Percentiles rank a stretch among this genome's conserved stretches.
Evolutionary conservation across 192 early-diverging fungal species (phyloP).

Genomic region (Mortierella antarctica): DNA sequence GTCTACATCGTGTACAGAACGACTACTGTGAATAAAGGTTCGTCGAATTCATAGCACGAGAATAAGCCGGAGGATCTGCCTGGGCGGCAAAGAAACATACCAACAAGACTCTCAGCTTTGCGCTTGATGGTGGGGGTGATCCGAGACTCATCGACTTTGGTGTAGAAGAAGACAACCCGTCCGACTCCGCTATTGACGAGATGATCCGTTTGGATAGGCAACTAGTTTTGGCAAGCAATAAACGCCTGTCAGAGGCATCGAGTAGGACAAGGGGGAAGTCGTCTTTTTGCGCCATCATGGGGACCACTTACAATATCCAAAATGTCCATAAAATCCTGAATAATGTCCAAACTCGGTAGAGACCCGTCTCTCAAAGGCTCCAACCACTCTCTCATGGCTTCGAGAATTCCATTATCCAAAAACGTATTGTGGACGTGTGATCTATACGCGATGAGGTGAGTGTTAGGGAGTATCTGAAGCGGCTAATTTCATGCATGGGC

Average conservation of each 20-base stretch:
- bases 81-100: conserved; percentile 41
- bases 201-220: conserved; percentile 79
- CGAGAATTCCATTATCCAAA: conserved; percentile 87
- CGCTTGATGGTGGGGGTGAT: conserved; percentile 75
- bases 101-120: conserved; percentile 81
- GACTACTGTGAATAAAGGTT: background rate
- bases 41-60: background rate
- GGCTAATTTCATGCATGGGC: background rate
- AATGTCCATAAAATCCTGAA: conserved; percentile 78
- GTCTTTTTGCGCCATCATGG: background rate
- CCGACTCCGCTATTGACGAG: conserved; percentile 86
- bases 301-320: conserved; percentile 67
- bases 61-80: too few species aligned
- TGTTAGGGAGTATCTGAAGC: background rate
- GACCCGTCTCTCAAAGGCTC: conserved; percentile 91
- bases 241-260: background rate
- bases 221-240: conserved; percentile 18
- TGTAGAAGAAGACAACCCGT: conserved; percentile 88
- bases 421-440: conserved; percentile 75
- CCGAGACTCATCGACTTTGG: conserved; percentile 79
- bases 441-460: conserved; percentile 20
- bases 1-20: conserved; percentile 11
- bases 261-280: background rate
- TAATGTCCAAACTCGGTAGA: conserved; percentile 90
- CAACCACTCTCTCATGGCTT: conserved; percentile 88